A percentile compares a stretch with the other conserved stretches of the same genome.
These are phyloP conservation scores for Blakeslea trispora DNA, from an alignment of 371 early-diverging fungal species.

Conservation along the genomic window DNA sequence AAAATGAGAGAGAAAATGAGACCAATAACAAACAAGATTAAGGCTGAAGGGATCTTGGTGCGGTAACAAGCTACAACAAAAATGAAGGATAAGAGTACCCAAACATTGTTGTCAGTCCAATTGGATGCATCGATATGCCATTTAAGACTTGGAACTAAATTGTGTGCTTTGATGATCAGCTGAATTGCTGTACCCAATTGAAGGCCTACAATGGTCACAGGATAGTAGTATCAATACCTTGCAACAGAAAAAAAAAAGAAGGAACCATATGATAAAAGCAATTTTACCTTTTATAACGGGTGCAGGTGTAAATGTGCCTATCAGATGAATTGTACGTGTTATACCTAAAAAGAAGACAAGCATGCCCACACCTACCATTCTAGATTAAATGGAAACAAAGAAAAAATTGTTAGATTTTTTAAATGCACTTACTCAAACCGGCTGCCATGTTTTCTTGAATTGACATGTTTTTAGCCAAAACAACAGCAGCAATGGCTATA, in stretches of 20 bases:
- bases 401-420: not conserved
- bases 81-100: constrained; percentile 69
- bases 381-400: too few species aligned
- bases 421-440: constrained; percentile 49
- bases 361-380: constrained; percentile 59
- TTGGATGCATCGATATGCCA: constrained; percentile 36
- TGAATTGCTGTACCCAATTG: constrained; percentile 86
- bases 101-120: constrained; percentile 81
- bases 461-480: constrained; percentile 69
- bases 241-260: too few species aligned
- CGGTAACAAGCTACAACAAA: constrained; percentile 72
- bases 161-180: constrained; percentile 73
- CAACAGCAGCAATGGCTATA: constrained; percentile 83
- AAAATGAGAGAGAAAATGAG: constrained; percentile 68
- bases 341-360: constrained; percentile 70
- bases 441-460: constrained; percentile 76
- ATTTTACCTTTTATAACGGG: constrained; percentile 73
- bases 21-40: constrained; percentile 77
- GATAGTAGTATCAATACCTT: too few species aligned
- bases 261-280: too few species aligned
- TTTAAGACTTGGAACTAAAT: constrained; percentile 40
- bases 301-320: constrained; percentile 73
- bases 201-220: constrained; percentile 50
- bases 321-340: constrained; percentile 72
- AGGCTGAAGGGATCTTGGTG: constrained; percentile 70